Conservation (phyloP, 352 stramenopile genomes). For the Globisporangium barbulae region DNA sequence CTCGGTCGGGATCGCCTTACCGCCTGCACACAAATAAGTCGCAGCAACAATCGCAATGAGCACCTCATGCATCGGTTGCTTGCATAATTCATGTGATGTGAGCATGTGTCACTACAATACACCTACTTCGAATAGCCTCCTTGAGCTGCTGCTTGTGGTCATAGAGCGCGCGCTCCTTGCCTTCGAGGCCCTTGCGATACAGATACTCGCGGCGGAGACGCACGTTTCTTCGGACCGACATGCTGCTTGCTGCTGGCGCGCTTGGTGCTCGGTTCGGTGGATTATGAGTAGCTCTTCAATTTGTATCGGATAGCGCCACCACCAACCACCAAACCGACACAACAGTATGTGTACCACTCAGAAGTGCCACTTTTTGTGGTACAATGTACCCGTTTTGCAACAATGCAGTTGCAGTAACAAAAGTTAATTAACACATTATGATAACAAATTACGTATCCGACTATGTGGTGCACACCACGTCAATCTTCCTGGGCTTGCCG, state of each 20-base stretch:
- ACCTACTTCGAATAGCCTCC: slow-evolving; percentile 83
- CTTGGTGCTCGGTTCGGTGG: background rate
- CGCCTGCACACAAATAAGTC: slow-evolving; percentile 28
- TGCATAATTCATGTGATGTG: background rate
- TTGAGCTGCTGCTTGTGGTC: slow-evolving; percentile 98
- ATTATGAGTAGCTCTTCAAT: slow-evolving; percentile 6
- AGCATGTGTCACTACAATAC: background rate
- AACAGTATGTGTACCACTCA: background rate
- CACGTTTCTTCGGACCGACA: slow-evolving; percentile 93
- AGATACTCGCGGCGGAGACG: slow-evolving; percentile 99
- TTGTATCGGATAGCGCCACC: background rate
- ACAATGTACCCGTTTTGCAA: background rate
- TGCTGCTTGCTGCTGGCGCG: slow-evolving; percentile 16
- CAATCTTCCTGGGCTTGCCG: slow-evolving; percentile 12
- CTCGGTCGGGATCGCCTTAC: slow-evolving; percentile 98
- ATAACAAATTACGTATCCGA: slow-evolving; percentile 1
- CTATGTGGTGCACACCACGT: slow-evolving; percentile 15
- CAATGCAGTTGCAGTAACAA: background rate
- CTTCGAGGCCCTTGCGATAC: slow-evolving; percentile 97
- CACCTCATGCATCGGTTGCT: background rate
- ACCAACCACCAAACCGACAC: slow-evolving; percentile 11
- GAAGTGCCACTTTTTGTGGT: background rate
- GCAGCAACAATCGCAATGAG: slow-evolving; percentile 7
- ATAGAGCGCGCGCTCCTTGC: slow-evolving; percentile 93
- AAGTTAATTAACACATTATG: slow-evolving; percentile 11